Evolutionary conservation across 441 rosid species (phyloP), one percentile per base, ranked within the genome.

Genomic region (Eugenia klotzschiana): DNA sequence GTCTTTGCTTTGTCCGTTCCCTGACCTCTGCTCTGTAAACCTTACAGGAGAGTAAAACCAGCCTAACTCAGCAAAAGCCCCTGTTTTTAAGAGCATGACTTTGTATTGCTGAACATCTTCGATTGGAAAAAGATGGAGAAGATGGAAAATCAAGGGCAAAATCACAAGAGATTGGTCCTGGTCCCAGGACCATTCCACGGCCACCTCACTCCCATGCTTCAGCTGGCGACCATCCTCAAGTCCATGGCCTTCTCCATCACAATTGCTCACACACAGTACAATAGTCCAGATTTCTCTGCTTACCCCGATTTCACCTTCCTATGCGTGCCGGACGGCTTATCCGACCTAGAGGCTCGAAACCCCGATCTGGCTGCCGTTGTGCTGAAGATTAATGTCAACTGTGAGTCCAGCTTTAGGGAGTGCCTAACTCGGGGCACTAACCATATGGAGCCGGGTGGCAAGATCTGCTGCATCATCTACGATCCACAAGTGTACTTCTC

Each of bases 151-250:
- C 80, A 46, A 55, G 49, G 27, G 57, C 14, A 7, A 41, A 83
- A 82, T 50, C 4, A n/a, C 12, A 23, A 50, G 8, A 77, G 79
- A 5, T 22, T 88, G 74, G 86, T 90, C 46, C 85, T 90, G 2
- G 90, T 91, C 8, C 90, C 90, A 10, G 80, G 83, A 51, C 87
- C 91, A 16, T 87, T 54, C 83, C 88, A 91, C 81, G 92, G 92
- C 46, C 93, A 88, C 83, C 41, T 88, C 22, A 87, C 52, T 81
- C 91, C 92, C 4, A 91, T 88, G 92, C 89, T 90, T 86, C 90
- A 88, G 58, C 88, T 89, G 4, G 92, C 86, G 41, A 72, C 85
- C 8, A 23, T 87, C 80, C 92, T 91, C 52, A 88, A 87, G 73
- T 86, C 88, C 15, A 79, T 64, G 20, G 91, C 86, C 2, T 89